phyloP scores from a whole-genome alignment of 441 rosid genomes.

The Pelargonium myrrhifolium region DNA sequence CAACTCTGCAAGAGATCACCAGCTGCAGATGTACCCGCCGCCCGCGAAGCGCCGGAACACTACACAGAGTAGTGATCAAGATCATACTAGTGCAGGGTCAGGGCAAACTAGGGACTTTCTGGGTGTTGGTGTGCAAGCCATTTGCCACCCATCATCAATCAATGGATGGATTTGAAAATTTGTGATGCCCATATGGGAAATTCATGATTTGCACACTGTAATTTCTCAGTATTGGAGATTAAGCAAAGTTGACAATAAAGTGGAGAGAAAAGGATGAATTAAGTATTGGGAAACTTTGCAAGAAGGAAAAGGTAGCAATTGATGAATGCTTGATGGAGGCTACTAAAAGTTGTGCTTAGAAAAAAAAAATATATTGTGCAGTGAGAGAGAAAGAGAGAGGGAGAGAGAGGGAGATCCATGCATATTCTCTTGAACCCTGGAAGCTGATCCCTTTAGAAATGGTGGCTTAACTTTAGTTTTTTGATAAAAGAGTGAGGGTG shows the following conservation, averaged over 20 bases:
- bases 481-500: not conserved
- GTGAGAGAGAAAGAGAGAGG: slow-evolving; percentile 13
- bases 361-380: slow-evolving; percentile 15
- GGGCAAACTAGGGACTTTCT: slow-evolving; percentile 88
- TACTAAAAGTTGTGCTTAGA: slow-evolving; percentile 24
- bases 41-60: slow-evolving; percentile 45
- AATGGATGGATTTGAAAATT: slow-evolving; percentile 63
- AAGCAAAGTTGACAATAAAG: slow-evolving; percentile 20
- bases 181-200: not conserved
- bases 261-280: slow-evolving; percentile 8
- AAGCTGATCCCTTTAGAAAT: slow-evolving; percentile 5
- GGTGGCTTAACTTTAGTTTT: slow-evolving; percentile 6
- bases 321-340: slow-evolving; percentile 31
- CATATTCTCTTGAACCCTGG: slow-evolving; percentile 33
- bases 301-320: slow-evolving; percentile 29
- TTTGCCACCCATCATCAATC: slow-evolving; percentile 59
- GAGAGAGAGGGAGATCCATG: slow-evolving; percentile 39
- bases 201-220: not conserved
- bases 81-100: slow-evolving; percentile 26
- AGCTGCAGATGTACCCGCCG: slow-evolving; percentile 41
- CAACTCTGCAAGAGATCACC: slow-evolving; percentile 35
- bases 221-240: slow-evolving; percentile 8
- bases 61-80: slow-evolving; percentile 16
- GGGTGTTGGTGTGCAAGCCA: slow-evolving; percentile 66
- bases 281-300: slow-evolving; percentile 30